These are phyloP conservation scores for Omphalea diandra DNA, from an alignment of 441 rosid species.

Conservation along the genomic window DNA sequence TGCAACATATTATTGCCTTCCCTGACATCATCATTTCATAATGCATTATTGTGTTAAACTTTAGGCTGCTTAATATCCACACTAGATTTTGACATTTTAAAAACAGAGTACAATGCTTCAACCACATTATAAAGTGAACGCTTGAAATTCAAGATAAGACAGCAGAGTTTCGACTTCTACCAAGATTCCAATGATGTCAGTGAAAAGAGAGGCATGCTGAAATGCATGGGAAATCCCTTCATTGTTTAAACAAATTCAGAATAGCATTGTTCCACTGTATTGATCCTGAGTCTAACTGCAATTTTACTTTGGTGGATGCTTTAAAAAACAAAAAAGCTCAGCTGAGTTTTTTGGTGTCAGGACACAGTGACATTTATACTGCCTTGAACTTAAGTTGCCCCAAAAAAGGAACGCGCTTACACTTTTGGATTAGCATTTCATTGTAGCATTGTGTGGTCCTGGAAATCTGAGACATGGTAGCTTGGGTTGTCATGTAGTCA, in stretches of 20 bases:
- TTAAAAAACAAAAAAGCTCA: too few relatives aligned
- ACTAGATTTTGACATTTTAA: background rate
- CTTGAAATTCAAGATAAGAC: background rate
- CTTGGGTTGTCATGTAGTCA: background rate
- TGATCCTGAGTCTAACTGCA: background rate
- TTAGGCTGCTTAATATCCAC: background rate
- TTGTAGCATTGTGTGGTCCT: background rate
- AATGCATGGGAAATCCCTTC: background rate
- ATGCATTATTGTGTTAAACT: constrained; percentile 7
- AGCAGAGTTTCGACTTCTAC: background rate
- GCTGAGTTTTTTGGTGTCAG: too few relatives aligned
- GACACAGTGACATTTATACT: too few relatives aligned
- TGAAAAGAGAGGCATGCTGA: background rate
- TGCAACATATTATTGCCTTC: constrained; percentile 10
- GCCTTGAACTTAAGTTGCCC: background rate
- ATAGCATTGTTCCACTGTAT: background rate
- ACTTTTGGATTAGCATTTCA: background rate
- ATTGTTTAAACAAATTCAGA: background rate
- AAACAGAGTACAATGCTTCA: background rate
- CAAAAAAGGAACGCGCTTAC: too few relatives aligned
- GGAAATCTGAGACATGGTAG: background rate
- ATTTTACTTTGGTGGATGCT: background rate
- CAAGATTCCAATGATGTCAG: background rate
- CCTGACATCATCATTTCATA: background rate
- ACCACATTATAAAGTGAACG: background rate